Evolutionary conservation across 257 asterid species (phyloP), one percentile per base, ranked within the genome.

Genomic region (Craterostigma plantagineum): DNA sequence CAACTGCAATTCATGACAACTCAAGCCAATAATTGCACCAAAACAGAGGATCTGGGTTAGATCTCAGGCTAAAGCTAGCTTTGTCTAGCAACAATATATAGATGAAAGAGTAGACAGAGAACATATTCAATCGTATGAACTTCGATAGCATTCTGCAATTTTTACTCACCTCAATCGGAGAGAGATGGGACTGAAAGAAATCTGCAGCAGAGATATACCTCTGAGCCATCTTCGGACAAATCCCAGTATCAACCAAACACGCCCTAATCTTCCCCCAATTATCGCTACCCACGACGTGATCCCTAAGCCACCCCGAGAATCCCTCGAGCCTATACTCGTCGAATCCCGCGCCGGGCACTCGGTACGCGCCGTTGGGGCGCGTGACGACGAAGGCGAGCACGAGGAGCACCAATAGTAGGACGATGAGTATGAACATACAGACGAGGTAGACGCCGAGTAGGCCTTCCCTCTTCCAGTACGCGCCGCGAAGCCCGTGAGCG

Each of bases 321-420:
- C 92, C 92, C 0, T 34, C 64, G 14, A 83, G 75, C 58, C 91
- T 46, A 61, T 76, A 90, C 67, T 83, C 95, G 4, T 39, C 56
- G 49, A 64, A 83, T 1, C 45, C 79, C 46, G 51, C 45, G 0
- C 86, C 93, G 8, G 90, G 77, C 0, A 67, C 75, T 8, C 49
- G 0, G 67, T 76, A 72, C 23, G 69, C 70, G 55, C 93, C 98
- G 53, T 35, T 46, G 7, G 71, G 91, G 45, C 95, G 85, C 44
- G 93, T 68, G 58, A 74, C 91, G 33, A 82, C 79, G 58, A 82
- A 82, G 1, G 98, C 95, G 35, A 82, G 71, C 38, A 87, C 72
- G 11, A 79, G 71, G 47, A 82, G 58, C 1, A 64, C 71, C 4
- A 82, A 67, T 2, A 82, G 69, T 3, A 83, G 60, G 3, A 83